Percentiles rank a stretch among this genome's conserved stretches.
Conservation (phyloP, 2,329 filamentous ascomycete genomes). For the Ophiosphaerella korrae region DNA sequence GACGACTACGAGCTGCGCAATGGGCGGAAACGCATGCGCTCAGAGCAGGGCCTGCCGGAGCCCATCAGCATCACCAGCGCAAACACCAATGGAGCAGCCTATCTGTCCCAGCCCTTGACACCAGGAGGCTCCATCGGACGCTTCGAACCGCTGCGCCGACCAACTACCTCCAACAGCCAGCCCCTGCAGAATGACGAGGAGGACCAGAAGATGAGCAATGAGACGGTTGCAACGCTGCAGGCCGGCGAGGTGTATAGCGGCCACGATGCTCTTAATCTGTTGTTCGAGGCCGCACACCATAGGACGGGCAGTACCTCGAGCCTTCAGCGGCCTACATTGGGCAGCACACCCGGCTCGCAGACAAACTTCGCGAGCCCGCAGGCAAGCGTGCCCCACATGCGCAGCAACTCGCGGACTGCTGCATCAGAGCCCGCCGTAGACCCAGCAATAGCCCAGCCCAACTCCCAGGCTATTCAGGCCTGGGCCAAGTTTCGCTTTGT, state of each 20-base stretch:
- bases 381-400: constrained; percentile 26
- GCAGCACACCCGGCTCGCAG: constrained; percentile 45
- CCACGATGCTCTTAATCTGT: constrained; percentile 87
- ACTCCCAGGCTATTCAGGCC: constrained; percentile 73
- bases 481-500: constrained; percentile 95
- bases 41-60: constrained; percentile 43
- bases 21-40: constrained; percentile 69
- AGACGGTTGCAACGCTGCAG: constrained; percentile 64
- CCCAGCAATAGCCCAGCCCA: constrained; percentile 35
- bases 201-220: constrained; percentile 63
- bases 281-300: constrained; percentile 78
- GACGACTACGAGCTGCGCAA: constrained; percentile 73
- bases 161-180: constrained; percentile 47
- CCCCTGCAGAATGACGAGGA: constrained; percentile 52
- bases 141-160: constrained; percentile 68
- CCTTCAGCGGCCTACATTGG: constrained; percentile 41
- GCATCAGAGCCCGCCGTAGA: constrained; percentile 35
- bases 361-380: constrained; percentile 43
- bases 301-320: constrained; percentile 54
- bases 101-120: constrained; percentile 62
- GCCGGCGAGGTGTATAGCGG: constrained; percentile 80
- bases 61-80: constrained; percentile 24
- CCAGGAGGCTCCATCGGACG: constrained; percentile 70
- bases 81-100: constrained; percentile 25
- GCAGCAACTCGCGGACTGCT: constrained; percentile 28